These are phyloP conservation scores for Neurospora sp. DNA, from an alignment of 2,329 filamentous ascomycete species.

Conservation along the genomic window DNA sequence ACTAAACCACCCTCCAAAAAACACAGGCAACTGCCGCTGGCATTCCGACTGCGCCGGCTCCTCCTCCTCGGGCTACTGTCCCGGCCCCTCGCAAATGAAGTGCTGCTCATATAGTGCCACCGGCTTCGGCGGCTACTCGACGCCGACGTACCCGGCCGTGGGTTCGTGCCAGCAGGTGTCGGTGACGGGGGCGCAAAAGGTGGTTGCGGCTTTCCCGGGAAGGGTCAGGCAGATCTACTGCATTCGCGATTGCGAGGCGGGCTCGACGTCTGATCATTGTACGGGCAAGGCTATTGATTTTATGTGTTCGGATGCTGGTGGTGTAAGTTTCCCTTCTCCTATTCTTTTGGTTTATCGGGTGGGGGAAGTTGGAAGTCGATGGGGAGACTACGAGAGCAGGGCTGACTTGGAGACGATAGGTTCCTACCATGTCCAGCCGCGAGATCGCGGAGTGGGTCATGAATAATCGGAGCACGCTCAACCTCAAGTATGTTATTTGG, in stretches of 20 bases:
- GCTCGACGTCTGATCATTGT: constrained; percentile 27
- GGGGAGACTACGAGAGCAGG: background rate
- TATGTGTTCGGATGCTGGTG: constrained; percentile 28
- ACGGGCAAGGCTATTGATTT: constrained; percentile 28
- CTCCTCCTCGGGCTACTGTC: constrained; percentile 23
- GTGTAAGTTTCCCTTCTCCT: constrained; percentile 10
- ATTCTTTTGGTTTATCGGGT: too few relatives aligned
- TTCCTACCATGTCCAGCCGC: constrained; percentile 27
- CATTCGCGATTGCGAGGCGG: constrained; percentile 23
- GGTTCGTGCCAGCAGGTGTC: constrained; percentile 27
- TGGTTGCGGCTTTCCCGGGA: constrained; percentile 27
- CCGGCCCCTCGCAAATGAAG: constrained; percentile 28
- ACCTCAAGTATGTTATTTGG: constrained; percentile 41
- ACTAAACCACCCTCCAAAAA: too few relatives aligned
- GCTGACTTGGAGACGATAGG: background rate
- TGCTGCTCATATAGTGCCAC: constrained; percentile 25
- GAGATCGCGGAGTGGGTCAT: constrained; percentile 40
- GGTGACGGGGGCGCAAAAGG: constrained; percentile 24
- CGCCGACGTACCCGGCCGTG: constrained; percentile 25
- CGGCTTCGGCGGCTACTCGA: constrained; percentile 27
- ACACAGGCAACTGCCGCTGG: constrained; percentile 29
- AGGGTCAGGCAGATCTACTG: constrained; percentile 26
- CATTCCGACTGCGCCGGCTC: constrained; percentile 26
- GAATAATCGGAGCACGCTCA: constrained; percentile 29
- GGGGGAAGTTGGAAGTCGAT: background rate